Evolutionary conservation across 768 basidiomycete species (phyloP).

Genomic region (Pleurotus salmoneostramineus): DNA sequence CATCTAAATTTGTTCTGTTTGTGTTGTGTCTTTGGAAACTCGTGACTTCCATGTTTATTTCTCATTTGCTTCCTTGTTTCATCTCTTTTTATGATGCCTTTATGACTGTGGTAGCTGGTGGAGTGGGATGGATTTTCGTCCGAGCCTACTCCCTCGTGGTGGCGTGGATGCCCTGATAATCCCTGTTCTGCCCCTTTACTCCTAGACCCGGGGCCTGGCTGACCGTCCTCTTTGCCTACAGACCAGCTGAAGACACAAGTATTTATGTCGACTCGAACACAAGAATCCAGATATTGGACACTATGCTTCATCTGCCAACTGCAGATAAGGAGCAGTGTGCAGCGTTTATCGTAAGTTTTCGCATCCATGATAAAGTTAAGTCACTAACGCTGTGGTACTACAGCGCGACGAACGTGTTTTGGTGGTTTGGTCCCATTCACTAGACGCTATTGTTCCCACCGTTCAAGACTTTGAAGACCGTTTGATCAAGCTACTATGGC

Average conservation of each 20-base stretch:
- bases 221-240: conserved; percentile 14
- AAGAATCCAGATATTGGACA: conserved; percentile 81
- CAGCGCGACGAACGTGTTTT: conserved; percentile 82
- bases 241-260: conserved; percentile 49
- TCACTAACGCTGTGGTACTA: neutral
- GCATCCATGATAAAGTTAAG: neutral
- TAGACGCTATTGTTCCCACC: conserved; percentile 73
- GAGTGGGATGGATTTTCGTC: no score
- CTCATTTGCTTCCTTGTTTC: no score
- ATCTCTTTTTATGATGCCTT: no score
- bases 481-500: conserved; percentile 81
- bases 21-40: no score
- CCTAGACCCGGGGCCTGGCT: neutral
- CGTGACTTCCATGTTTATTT: no score
- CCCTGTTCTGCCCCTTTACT: neutral
- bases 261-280: conserved; percentile 79
- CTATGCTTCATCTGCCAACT: conserved; percentile 69
- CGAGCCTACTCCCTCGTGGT: no score
- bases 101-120: no score
- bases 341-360: conserved; percentile 79
- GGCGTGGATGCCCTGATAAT: no score
- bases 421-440: conserved; percentile 79
- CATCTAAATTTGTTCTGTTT: no score
- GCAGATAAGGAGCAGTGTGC: conserved; percentile 87
- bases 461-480: conserved; percentile 73